Conservation (phyloP, 352 stramenopile genomes). For the Pythium periplocum region DNA sequence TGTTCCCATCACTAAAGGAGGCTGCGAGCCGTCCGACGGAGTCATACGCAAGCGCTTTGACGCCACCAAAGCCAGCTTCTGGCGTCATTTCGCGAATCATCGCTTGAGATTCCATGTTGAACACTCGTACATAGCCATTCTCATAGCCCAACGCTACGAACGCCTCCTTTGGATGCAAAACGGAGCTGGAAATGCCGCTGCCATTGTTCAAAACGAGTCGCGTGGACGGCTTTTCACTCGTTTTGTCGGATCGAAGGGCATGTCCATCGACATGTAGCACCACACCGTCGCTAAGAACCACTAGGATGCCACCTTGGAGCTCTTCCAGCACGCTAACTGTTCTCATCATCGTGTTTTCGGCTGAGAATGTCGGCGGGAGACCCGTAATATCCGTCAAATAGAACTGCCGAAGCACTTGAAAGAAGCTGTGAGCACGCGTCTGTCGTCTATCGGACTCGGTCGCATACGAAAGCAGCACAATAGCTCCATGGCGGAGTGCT, state of each 20-base stretch:
- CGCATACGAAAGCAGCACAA: slow-evolving; percentile 9
- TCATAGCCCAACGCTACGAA: slow-evolving; percentile 34
- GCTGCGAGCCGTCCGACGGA: slow-evolving; percentile 22
- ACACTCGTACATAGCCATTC: slow-evolving; percentile 30
- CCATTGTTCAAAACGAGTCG: slow-evolving; percentile 16
- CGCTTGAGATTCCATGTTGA: slow-evolving; percentile 21
- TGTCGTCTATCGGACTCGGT: slow-evolving; percentile 9
- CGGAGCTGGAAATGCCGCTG: slow-evolving; percentile 5
- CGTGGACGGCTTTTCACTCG: not conserved
- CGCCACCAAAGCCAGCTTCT: too few species aligned
- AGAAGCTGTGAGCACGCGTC: slow-evolving; percentile 16
- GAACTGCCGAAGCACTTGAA: slow-evolving; percentile 5
- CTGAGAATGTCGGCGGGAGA: too few species aligned
- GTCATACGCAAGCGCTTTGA: slow-evolving; percentile 17
- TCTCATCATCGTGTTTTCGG: slow-evolving; percentile 1
- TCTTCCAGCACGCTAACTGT: slow-evolving; percentile 16
- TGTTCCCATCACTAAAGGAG: slow-evolving; percentile 30
- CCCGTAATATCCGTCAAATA: slow-evolving; percentile 11
- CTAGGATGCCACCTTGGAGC: slow-evolving; percentile 14
- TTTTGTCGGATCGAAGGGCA: not conserved
- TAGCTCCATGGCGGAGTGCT: slow-evolving; percentile 26
- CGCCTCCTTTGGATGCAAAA: slow-evolving; percentile 6
- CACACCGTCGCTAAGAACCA: slow-evolving; percentile 9
- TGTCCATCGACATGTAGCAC: slow-evolving; percentile 13
- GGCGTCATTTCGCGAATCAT: too few species aligned